Percentiles rank a stretch among this genome's conserved stretches.
phyloP scores from a whole-genome alignment of 495 filamentous ascomycete species.

The Penicillium arizonense region DNA sequence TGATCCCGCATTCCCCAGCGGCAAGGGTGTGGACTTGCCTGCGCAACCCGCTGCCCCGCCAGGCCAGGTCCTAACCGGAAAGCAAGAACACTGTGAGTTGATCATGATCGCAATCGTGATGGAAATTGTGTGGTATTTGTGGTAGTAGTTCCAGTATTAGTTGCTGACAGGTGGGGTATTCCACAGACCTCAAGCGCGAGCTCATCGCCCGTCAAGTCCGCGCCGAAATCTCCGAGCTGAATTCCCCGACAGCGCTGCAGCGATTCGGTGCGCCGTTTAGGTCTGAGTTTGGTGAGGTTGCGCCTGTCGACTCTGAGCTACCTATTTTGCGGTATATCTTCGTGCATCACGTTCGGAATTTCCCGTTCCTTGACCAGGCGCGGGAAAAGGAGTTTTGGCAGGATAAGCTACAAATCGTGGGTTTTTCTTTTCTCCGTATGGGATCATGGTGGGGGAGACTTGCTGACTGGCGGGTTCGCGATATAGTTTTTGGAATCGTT shows the following conservation, averaged over 20 bases:
- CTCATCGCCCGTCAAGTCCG: conserved; percentile 86
- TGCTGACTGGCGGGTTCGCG: background rate
- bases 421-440: conserved; percentile 29
- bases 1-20: conserved; percentile 10
- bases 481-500: conserved; percentile 91
- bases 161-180: background rate
- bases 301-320: conserved; percentile 89
- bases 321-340: conserved; percentile 96
- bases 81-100: conserved; percentile 91
- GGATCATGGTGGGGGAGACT: background rate
- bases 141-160: no score
- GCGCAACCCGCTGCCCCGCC: conserved; percentile 31
- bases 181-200: conserved; percentile 91
- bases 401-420: conserved; percentile 90
- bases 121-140: background rate
- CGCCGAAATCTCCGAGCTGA: conserved; percentile 86
- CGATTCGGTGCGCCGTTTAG: conserved; percentile 94
- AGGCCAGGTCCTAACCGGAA: conserved; percentile 73
- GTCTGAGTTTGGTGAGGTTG: conserved; percentile 87
- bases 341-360: conserved; percentile 95
- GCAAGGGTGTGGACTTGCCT: background rate
- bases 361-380: conserved; percentile 93
- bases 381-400: conserved; percentile 99
- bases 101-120: background rate
- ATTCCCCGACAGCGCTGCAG: conserved; percentile 89